Percentiles rank a stretch among this genome's conserved stretches.
phyloP scores from a whole-genome alignment of 257 asterid species.

The Penstemon barbatus region DNA sequence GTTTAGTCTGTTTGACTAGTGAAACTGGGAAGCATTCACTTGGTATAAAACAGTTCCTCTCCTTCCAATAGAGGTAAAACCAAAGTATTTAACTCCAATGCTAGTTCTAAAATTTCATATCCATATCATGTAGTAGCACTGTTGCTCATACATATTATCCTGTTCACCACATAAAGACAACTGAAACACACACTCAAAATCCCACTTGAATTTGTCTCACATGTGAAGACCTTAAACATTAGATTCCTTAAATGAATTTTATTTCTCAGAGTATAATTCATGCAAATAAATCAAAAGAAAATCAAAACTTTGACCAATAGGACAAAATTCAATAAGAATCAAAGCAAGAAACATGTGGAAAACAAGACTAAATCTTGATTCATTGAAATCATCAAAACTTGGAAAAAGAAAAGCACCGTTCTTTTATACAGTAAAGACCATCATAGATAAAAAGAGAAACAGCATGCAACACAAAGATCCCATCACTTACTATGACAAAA shows the following conservation, averaged over 20 bases:
- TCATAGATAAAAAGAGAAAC: background rate
- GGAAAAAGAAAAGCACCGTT: background rate
- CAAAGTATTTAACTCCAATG: background rate
- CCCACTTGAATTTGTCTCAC: slow-evolving; percentile 8
- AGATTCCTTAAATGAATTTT: background rate
- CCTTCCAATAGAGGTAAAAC: slow-evolving; percentile 20
- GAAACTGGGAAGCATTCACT: background rate
- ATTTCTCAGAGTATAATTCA: background rate
- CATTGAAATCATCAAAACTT: slow-evolving; percentile 10
- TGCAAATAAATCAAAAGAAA: background rate
- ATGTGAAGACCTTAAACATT: background rate
- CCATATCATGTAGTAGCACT: slow-evolving; percentile 23
- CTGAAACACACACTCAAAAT: background rate
- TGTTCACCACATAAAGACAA: slow-evolving; percentile 23
- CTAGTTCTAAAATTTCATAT: slow-evolving; percentile 8
- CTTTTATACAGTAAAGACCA: background rate
- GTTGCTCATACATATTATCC: slow-evolving; percentile 15
- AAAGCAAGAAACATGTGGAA: slow-evolving; percentile 12
- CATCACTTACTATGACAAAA: background rate
- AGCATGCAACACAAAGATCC: slow-evolving; percentile 23
- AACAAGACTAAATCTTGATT: slow-evolving; percentile 6
- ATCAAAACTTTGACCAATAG: slow-evolving; percentile 11
- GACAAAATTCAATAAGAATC: slow-evolving; percentile 5
- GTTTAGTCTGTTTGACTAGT: slow-evolving; percentile 3
- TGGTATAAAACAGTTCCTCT: background rate